Evolutionary conservation across 2,329 filamentous ascomycete genomes (phyloP).

Genomic region (Aureobasidium zeae): DNA sequence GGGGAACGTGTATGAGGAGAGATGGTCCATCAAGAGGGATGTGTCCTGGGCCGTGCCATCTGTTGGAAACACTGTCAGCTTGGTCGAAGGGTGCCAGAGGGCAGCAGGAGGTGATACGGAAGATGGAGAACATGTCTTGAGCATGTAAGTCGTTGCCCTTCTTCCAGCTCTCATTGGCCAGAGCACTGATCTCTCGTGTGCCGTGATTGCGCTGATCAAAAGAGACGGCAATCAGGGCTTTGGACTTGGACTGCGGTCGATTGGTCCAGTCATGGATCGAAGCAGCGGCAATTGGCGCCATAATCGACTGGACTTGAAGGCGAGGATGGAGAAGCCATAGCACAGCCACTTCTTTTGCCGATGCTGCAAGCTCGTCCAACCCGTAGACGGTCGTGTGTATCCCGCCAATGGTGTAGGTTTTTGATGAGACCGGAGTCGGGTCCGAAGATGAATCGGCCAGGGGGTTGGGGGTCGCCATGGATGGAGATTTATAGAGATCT

Average conservation of each 20-base stretch:
- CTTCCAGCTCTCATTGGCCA: constrained; percentile 70
- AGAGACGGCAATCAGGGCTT: constrained; percentile 66
- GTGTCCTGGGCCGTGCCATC: constrained; percentile 66
- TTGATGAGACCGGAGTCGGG: constrained; percentile 46
- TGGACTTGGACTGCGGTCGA: constrained; percentile 27
- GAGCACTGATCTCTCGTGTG: constrained; percentile 53
- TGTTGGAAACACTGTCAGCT: constrained; percentile 21
- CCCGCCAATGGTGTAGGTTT: constrained; percentile 64
- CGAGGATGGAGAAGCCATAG: constrained; percentile 91
- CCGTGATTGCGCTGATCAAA: constrained; percentile 96
- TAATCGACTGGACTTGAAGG: constrained; percentile 58
- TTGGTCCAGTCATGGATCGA: constrained; percentile 60
- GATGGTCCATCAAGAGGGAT: constrained; percentile 62
- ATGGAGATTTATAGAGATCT: no score
- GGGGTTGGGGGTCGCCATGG: constrained; percentile 9
- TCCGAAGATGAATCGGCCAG: constrained; percentile 2
- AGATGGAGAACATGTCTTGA: constrained; percentile 80
- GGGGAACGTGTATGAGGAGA: constrained; percentile 65
- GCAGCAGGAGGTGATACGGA: constrained; percentile 44
- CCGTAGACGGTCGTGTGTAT: constrained; percentile 74
- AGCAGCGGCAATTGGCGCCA: constrained; percentile 64
- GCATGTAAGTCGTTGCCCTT: constrained; percentile 72
- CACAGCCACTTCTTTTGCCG: constrained; percentile 53
- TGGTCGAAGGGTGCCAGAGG: background rate
- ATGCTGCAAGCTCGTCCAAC: constrained; percentile 57